Evolutionary conservation across 2,329 filamentous ascomycete genomes (phyloP), one percentile per base, ranked within the genome.

Genomic region (Aureobasidium sp.): DNA sequence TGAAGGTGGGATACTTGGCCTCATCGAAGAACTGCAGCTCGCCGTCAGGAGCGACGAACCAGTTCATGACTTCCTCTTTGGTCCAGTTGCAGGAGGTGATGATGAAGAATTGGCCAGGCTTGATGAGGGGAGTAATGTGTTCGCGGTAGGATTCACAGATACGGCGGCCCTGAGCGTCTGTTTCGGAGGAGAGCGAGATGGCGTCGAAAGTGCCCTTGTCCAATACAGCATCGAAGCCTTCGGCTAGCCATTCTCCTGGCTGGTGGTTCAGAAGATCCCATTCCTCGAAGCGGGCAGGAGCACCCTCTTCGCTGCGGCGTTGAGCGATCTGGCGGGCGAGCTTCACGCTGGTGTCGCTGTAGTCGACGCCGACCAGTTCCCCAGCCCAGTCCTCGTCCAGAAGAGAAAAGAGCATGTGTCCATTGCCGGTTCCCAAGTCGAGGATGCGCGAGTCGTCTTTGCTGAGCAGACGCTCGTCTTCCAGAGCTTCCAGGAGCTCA

Each of bases 31-130:
- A 83, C 64, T 78, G 77, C 67, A 95, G 80, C 54, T 77, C 70
- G 53, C 72, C 74, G 2, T 74, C 77, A 3, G 67, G 67, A 12
- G 37, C 44, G 56, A 82, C 85, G 71, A 97, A 94, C 91, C 93
- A 97, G 17, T 76, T 76, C 64, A 82, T 79, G 69, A 99, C 76
- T 78, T 99, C 94, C 44, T 85, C 83, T 77, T 94, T 91, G 1
- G 93, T 97, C 94, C 94, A 99, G 76, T 99, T 99, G 74, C 94
- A 99, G 74, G 91, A 97, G 60, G 94, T 97, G 60, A 99, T 84
- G 63, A 97, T 75, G 68, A 97, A 83, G 27, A 90, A 79, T 0
- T 90, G 90, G 1, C 86, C 87, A 0, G 75, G 77, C 68, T 84
- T 85, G 57, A 97, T 81, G 65, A 97, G 79, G 31, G 75, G 76